phyloP scores from a whole-genome alignment of 73 alveolate species.

The Symbiodinium pilosum region DNA sequence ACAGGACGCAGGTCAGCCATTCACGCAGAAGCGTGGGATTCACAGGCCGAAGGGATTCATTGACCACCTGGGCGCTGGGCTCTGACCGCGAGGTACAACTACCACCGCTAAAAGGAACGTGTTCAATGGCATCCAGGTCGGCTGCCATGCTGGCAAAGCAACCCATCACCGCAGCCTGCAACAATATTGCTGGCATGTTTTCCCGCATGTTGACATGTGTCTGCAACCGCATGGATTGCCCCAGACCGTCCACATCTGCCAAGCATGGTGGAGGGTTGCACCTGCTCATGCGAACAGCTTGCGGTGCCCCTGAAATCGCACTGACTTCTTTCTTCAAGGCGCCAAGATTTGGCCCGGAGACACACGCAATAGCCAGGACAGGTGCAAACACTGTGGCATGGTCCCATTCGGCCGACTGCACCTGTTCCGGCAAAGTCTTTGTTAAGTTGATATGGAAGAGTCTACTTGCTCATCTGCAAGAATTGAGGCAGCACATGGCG shows the following conservation, averaged over 20 bases:
- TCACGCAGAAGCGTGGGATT: conserved; percentile 40
- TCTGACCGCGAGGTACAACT: neutral
- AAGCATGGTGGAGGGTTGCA: conserved; percentile 60
- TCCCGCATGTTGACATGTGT: neutral
- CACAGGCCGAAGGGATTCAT: conserved; percentile 38
- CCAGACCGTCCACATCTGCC: conserved; percentile 52
- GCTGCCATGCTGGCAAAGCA: conserved; percentile 44
- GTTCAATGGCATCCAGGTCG: too few relatives aligned
- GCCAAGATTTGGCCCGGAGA: conserved; percentile 66
- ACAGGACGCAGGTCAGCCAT: conserved; percentile 4
- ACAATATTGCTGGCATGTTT: neutral
- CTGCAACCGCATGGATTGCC: neutral
- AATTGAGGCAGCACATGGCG: too few relatives aligned
- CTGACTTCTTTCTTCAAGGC: neutral
- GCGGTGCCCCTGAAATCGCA: neutral
- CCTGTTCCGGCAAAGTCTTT: neutral
- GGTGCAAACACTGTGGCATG: conserved; percentile 73
- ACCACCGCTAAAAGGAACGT: neutral
- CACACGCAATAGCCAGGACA: conserved; percentile 70
- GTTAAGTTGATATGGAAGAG: too few relatives aligned
- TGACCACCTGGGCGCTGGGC: conserved; percentile 17
- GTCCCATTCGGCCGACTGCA: conserved; percentile 48
- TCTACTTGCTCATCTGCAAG: too few relatives aligned
- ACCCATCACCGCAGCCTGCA: conserved; percentile 56
- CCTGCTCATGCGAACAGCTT: neutral